phyloP scores from a whole-genome alignment of 495 filamentous ascomycete species.

The Delitschia confertaspora region DNA sequence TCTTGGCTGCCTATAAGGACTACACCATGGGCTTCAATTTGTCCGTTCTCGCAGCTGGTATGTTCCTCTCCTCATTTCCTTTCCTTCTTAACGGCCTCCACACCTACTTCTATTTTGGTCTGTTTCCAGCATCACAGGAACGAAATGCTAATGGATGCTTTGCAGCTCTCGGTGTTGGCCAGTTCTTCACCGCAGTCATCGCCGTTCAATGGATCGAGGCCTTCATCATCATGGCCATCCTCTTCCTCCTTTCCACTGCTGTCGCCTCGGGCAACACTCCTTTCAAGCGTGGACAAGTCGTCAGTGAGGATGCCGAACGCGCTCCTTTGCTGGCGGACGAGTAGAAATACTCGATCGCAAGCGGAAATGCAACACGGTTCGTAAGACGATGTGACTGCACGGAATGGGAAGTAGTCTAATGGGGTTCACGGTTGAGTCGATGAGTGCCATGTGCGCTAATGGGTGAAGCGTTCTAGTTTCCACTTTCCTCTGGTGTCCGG shows the following conservation, averaged over 20 bases:
- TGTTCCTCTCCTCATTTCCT: conserved; percentile 22
- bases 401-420: too few relatives aligned
- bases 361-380: too few relatives aligned
- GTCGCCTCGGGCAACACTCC: conserved; percentile 50
- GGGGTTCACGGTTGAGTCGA: too few relatives aligned
- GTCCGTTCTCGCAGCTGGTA: conserved; percentile 60
- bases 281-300: conserved; percentile 34
- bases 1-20: conserved; percentile 63
- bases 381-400: too few relatives aligned
- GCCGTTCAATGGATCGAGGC: conserved; percentile 89
- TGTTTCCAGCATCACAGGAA: too few relatives aligned
- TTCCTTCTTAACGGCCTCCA: neutral
- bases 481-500: too few relatives aligned
- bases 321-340: conserved; percentile 38
- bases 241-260: conserved; percentile 55
- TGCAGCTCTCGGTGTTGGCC: conserved; percentile 61
- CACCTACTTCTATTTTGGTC: too few relatives aligned
- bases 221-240: conserved; percentile 67
- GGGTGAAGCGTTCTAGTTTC: too few relatives aligned
- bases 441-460: too few relatives aligned
- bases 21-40: conserved; percentile 75
- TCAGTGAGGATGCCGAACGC: conserved; percentile 35
- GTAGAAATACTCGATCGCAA: conserved; percentile 2
- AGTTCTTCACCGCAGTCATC: conserved; percentile 54
- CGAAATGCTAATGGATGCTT: too few relatives aligned